Evolutionary conservation across 2,329 filamentous ascomycete genomes (phyloP), one percentile per base, ranked within the genome.

Genomic region (Monosporascus sp.): DNA sequence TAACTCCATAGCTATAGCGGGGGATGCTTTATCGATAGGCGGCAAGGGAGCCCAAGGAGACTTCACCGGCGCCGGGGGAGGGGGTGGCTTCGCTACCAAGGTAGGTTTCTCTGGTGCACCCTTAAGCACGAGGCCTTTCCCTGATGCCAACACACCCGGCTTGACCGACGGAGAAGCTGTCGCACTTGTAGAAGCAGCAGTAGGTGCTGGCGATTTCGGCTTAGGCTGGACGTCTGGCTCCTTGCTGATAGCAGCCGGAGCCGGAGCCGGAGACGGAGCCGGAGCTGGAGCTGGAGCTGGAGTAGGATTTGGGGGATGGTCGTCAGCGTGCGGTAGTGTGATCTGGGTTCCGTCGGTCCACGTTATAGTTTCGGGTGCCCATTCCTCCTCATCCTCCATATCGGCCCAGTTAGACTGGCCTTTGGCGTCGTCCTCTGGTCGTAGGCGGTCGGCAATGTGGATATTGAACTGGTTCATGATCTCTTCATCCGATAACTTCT

Each of bases 31-130:
- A 11, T 96, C 91, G 7, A 97, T 82, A 1, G 91, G 90, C 16
- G 93, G 93, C 27, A 97, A 73, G 37, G 87, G 68, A 24, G 93
- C 93, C 93, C 93, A 97, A 4, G 93, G 93, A 4, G 92, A 97
- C 67, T 96, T 97, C 26, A 86, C 81, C 1, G 91, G 87, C 1
- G 85, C 79, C 8, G 87, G 81, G 4, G 81, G 78, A 2, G 78
- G 78, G 1, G 86, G 82, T 17, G 86, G 86, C 65, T 91, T 92
- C 8, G 87, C 80, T 43, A 91, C 86, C 5, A 91, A 72, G 0
- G 86, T 86, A 35, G 86, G 86, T 67, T 88, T 91, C 52, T 90
- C 87, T 9, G 81, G 75, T 5, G 81, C 81, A 38, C 81, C 82
- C 64, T 88, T 89, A 35, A 89, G 71, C 2, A 89, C 76, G 41